phyloP scores from a whole-genome alignment of 23 red algal genomes.

The Chondrus crispus region DNA sequence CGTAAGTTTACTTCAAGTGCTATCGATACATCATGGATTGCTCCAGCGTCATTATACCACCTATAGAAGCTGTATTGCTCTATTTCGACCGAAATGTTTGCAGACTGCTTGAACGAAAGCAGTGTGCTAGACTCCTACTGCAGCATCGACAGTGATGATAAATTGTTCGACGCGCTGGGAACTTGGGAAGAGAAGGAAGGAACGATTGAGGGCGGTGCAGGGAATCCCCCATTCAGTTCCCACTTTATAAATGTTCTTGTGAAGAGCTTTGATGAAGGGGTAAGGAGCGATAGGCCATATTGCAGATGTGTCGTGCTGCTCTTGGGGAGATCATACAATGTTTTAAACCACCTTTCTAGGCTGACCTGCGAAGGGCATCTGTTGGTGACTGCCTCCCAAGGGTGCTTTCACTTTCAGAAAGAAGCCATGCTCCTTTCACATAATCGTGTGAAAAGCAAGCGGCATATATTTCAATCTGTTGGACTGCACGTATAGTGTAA shows the following conservation, averaged over 20 bases:
- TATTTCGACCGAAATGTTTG: no score
- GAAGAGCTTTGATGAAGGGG: neutral
- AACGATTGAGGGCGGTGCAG: neutral
- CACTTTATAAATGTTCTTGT: neutral
- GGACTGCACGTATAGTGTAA: neutral
- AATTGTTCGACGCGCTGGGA: neutral
- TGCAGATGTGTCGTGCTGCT: neutral
- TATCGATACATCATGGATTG: no score
- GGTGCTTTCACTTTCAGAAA: neutral
- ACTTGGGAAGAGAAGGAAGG: neutral
- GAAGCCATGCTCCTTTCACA: neutral
- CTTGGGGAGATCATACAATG: neutral
- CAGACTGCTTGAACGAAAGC: constrained; percentile 22
- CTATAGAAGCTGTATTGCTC: no score
- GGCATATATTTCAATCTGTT: neutral
- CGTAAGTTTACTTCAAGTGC: no score
- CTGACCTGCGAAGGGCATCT: neutral
- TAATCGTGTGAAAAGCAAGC: neutral
- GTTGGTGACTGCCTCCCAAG: neutral
- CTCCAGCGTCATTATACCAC: no score
- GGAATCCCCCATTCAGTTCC: neutral
- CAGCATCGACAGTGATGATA: neutral
- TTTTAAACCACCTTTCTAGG: neutral
- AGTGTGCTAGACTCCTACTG: neutral
- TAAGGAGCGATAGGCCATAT: neutral